Percentiles rank a stretch among this genome's conserved stretches.
These are phyloP conservation scores for Kodamaea alishanica DNA, from an alignment of 1,139 yeast species.

Conservation along the genomic window DNA sequence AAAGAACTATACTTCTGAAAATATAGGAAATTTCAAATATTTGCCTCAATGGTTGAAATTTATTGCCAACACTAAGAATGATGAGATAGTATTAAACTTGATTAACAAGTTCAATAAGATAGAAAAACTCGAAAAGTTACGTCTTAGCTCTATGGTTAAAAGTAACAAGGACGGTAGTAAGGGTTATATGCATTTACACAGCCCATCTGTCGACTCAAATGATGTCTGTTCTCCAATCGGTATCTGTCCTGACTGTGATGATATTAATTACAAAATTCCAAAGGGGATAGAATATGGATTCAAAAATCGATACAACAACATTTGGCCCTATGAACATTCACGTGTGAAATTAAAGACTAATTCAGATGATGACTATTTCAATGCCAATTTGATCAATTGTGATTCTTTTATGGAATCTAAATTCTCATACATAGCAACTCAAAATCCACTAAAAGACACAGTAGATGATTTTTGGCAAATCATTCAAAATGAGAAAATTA, in stretches of 20 bases:
- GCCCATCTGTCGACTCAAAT: constrained; percentile 4
- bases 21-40: constrained; percentile 14
- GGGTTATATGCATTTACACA: constrained; percentile 7
- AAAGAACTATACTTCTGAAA: constrained; percentile 17
- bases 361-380: constrained; percentile 38
- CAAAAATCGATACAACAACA: constrained; percentile 44
- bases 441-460: constrained; percentile 40
- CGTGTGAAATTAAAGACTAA: constrained; percentile 31
- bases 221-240: constrained; percentile 42
- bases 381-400: constrained; percentile 36
- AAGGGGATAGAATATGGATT: constrained; percentile 48
- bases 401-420: constrained; percentile 16
- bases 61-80: constrained; percentile 20
- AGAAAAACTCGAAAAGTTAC: constrained; percentile 47
- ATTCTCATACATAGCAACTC: constrained; percentile 41
- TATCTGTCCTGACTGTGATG: constrained; percentile 44
- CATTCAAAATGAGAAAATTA: constrained; percentile 52
- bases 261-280: constrained; percentile 47
- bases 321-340: constrained; percentile 48
- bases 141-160: constrained; percentile 33
- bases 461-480: constrained; percentile 44
- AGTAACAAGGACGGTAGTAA: constrained; percentile 6
- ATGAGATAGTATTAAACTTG: constrained; percentile 33
- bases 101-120: constrained; percentile 42
- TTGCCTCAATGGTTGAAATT: constrained; percentile 51